A percentile compares a stretch with the other conserved stretches of the same genome.
Evolutionary conservation across 2,329 filamentous ascomycete genomes (phyloP).

Genomic region (Chrysoporthe deuterocubensis): DNA sequence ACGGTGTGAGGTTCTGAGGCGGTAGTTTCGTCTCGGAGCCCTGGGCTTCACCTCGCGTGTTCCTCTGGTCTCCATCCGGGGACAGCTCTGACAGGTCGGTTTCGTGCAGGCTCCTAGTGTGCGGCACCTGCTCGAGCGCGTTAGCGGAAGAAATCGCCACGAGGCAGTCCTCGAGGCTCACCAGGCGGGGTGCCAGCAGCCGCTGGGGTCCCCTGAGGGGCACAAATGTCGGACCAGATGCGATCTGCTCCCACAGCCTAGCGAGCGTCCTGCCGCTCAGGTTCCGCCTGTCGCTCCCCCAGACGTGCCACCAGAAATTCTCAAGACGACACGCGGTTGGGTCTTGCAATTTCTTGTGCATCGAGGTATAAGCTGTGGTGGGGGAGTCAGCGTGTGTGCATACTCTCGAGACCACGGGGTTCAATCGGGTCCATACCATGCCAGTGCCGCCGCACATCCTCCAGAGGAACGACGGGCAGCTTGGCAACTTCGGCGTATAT

Average conservation of each 20-base stretch:
- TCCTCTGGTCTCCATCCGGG: slow-evolving; percentile 10
- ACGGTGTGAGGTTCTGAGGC: slow-evolving; percentile 39
- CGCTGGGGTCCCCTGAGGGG: slow-evolving; percentile 58
- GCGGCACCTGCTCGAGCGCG: slow-evolving; percentile 9
- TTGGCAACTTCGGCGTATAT: slow-evolving; percentile 60
- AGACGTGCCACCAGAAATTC: slow-evolving; percentile 70
- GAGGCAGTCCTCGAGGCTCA: slow-evolving; percentile 38
- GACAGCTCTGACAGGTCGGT: slow-evolving; percentile 25
- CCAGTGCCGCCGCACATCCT: slow-evolving; percentile 61
- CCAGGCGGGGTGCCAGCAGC: slow-evolving; percentile 56
- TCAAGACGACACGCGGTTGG: slow-evolving; percentile 66
- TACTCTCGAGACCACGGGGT: neutral
- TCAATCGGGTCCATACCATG: slow-evolving; percentile 48
- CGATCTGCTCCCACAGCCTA: slow-evolving; percentile 61
- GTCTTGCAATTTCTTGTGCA: slow-evolving; percentile 60
- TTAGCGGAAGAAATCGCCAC: slow-evolving; percentile 28
- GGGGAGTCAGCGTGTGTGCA: slow-evolving; percentile 20
- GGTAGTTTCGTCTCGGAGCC: slow-evolving; percentile 28
- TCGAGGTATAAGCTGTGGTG: slow-evolving; percentile 61
- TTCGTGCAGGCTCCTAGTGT: slow-evolving; percentile 27
- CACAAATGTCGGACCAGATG: slow-evolving; percentile 60
- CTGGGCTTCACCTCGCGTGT: neutral
- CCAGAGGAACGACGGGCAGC: slow-evolving; percentile 53
- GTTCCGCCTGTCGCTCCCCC: slow-evolving; percentile 60
- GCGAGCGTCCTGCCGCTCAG: slow-evolving; percentile 59